These are phyloP conservation scores for Paspalum notatum DNA, from an alignment of 176 grass and related monocot species.

Conservation along the genomic window DNA sequence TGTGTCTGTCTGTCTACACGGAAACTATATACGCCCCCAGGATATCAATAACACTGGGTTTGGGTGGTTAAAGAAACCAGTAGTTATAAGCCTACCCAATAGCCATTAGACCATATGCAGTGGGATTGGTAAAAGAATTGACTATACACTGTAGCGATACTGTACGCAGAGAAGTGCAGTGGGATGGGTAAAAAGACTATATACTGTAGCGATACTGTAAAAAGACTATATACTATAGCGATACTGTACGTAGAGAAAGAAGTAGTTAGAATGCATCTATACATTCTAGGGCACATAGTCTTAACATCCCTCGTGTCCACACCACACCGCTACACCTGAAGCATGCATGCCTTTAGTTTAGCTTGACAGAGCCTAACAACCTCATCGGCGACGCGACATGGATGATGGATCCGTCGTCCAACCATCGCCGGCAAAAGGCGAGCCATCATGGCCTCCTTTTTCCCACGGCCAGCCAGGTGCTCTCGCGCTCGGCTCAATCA, in stretches of 20 bases:
- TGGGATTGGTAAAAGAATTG: no score
- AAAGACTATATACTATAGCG: no score
- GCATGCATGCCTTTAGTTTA: not conserved
- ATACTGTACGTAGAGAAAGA: no score
- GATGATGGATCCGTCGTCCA: not conserved
- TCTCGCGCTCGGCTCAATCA: not conserved
- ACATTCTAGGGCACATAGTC: no score
- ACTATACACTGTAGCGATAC: no score
- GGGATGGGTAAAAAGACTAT: no score
- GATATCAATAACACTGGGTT: no score
- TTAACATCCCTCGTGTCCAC: not conserved
- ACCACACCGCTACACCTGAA: not conserved
- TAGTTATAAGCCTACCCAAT: not conserved
- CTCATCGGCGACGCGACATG: not conserved
- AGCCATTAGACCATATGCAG: no score
- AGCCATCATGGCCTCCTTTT: not conserved
- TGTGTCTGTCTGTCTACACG: not conserved
- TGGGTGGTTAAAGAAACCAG: not conserved
- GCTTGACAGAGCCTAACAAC: not conserved
- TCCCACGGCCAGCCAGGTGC: not conserved
- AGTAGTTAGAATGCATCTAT: no score
- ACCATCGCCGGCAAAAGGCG: slow-evolving; percentile 20
- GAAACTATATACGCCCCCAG: no score
- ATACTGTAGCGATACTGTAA: no score
- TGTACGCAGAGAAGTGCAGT: no score